Percentiles rank a stretch among this genome's conserved stretches.
Conservation (phyloP, 345 rosid species). For the Salix viminalis region DNA sequence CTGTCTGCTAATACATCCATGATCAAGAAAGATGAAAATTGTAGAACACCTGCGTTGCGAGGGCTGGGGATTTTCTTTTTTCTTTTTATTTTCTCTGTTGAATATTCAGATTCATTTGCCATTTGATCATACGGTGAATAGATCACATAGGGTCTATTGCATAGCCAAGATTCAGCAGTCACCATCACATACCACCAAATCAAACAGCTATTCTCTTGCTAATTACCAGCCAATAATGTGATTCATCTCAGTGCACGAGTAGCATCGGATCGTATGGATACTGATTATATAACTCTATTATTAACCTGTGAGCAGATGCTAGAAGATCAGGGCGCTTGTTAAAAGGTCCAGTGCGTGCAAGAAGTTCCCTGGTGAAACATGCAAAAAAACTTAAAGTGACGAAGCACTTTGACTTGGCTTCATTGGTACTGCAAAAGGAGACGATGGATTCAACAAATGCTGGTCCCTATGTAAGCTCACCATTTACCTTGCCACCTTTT, state of each 20-base stretch:
- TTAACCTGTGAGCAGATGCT: slow-evolving; percentile 31
- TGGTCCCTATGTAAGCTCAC: slow-evolving; percentile 51
- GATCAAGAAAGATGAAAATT: no score
- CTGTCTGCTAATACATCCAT: no score
- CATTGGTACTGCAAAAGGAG: slow-evolving; percentile 35
- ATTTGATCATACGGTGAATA: neutral
- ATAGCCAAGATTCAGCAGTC: neutral
- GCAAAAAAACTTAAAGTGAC: slow-evolving; percentile 27
- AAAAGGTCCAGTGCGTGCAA: slow-evolving; percentile 16
- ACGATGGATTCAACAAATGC: slow-evolving; percentile 43
- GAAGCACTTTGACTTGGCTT: slow-evolving; percentile 41
- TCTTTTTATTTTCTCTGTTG: neutral
- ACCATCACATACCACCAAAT: neutral
- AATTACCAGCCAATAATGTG: neutral
- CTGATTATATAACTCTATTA: neutral
- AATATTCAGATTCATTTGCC: neutral
- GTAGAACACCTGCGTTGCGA: neutral
- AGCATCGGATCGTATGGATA: neutral
- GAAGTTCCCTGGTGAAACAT: slow-evolving; percentile 17
- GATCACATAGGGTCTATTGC: neutral
- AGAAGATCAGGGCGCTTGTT: slow-evolving; percentile 20
- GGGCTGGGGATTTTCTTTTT: neutral
- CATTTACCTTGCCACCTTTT: slow-evolving; percentile 53
- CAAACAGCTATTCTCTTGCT: neutral
- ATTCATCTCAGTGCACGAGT: neutral